phyloP scores from a whole-genome alignment of 345 rosid genomes.

The Populus tremula region DNA sequence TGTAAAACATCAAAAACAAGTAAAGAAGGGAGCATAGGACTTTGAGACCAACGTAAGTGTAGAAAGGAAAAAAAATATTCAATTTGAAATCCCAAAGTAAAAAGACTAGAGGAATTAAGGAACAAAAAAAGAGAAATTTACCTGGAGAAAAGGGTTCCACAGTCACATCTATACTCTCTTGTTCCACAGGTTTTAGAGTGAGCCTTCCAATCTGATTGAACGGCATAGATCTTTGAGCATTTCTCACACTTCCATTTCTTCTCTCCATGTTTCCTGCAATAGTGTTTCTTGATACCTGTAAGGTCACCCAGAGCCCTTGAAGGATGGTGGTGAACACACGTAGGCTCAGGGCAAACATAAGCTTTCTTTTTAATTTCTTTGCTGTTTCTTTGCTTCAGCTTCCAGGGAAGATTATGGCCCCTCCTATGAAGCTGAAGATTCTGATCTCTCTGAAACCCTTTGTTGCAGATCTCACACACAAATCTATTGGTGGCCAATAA shows the following conservation, averaged over 20 bases:
- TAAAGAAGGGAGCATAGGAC: conserved; percentile 14
- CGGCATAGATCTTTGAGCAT: conserved; percentile 89
- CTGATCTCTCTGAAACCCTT: conserved; percentile 94
- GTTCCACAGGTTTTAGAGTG: conserved; percentile 96
- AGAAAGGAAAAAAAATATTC: conserved; percentile 8
- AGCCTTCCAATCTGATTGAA: conserved; percentile 97
- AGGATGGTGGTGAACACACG: conserved; percentile 88
- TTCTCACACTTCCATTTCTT: conserved; percentile 97
- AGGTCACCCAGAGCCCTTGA: conserved; percentile 92
- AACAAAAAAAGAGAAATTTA: conserved; percentile 14
- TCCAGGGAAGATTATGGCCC: conserved; percentile 97
- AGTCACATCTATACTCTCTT: conserved; percentile 89
- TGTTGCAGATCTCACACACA: conserved; percentile 91
- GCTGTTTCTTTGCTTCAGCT: conserved; percentile 68
- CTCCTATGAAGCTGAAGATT: conserved; percentile 92
- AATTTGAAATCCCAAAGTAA: neutral
- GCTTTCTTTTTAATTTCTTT: conserved; percentile 61
- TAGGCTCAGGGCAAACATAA: conserved; percentile 73
- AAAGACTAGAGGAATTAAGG: neutral
- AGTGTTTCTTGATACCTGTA: conserved; percentile 96
- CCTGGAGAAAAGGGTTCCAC: conserved; percentile 95
- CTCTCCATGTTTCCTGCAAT: conserved; percentile 87
- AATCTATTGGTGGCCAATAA: conserved; percentile 84
- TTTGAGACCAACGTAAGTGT: conserved; percentile 19
- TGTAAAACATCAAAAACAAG: conserved; percentile 8